Evolutionary conservation across 345 rosid genomes (phyloP), one percentile per base, ranked within the genome.

Genomic region (Aquilaria malaccensis): DNA sequence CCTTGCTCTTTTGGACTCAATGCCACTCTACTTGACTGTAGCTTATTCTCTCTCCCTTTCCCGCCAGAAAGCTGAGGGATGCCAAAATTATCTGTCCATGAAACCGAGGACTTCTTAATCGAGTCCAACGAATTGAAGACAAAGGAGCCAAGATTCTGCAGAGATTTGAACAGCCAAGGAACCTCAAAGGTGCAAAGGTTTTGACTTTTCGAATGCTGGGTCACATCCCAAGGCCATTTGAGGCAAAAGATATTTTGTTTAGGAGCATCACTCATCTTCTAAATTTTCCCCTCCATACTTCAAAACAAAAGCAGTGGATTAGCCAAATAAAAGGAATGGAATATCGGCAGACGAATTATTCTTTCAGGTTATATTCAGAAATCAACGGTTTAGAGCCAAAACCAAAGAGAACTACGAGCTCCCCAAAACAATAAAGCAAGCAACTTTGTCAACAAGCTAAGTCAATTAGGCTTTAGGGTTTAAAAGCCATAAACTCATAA

Each of bases 141-240:
- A 45, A 82, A 30, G 31, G 91, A 76, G 6, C 91, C 86, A 43
- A 87, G 66, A 53, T 64, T 86, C 29, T 79, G 87, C 83, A 86
- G 51, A 15, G 97, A 89, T 55, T 73, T 89, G 72, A 93, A 80
- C 0, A 89, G 59, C 96, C 97, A 89, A 9, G 91, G 97, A 52
- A 72, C 69, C 72, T 87, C 81, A 3, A 72, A 81, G 60, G 69
- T 71, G 67, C 95, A 92, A 45, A 43, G 54, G 70, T 54, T 81
- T 15, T 77, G 67, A 50, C 65, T 74, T 67, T 58, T 66, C 2
- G 81, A 52, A 29, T 73, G 72, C 45, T 75, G 76, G 59, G 62
- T 70, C 41, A 59, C 67, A 69, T 80, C 83, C 98, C 94, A 82
- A 6, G 95, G 96, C 96, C 88, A 92, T 73, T 86, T 85, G 65